Evolutionary conservation across 2,329 filamentous ascomycete genomes (phyloP), one percentile per base, ranked within the genome.

Genomic region (Waltergamsia citrina): DNA sequence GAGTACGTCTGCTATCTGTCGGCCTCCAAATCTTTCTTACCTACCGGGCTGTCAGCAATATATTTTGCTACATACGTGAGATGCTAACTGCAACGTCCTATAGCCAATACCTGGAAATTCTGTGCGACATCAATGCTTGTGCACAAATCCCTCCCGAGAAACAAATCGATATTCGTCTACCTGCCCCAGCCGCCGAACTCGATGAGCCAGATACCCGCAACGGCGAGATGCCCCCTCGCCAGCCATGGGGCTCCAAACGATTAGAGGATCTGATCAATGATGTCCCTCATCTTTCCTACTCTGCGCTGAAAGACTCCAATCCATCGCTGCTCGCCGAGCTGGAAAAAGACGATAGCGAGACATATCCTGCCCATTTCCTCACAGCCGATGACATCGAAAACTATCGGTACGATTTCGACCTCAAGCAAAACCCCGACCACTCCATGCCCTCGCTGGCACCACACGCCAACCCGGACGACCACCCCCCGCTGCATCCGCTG

Each of bases 61-160:
- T 34, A 33, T 41, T 10, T 34, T 48, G 38, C 50, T 48, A 25
- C 45, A 4, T 18, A 6, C 29, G 12, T 7, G 7, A 10, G 15
- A 19, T 30, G 29, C 16, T 19, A 20, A 30, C 18, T 11, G n/a
- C 33, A 15, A 6, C 14, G 18, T 21, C 32, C 9, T 48, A 29
- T 48, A 95, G 88, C 57, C 87, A 88, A 56, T 63, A 96, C 22
- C 74, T 95, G 35, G 90, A 96, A 47, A 64, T 95, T 9, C 74
- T 96, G 22, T 70, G 94, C 41, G 88, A 95, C 51, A 73, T 95
- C 61, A 98, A 98, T 61, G 78, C 84, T 33, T 83, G 78, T 28
- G 67, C 81, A 15, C 84, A 92, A 53, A 78, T 96, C 29, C 78
- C 85, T 9, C 65, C 76, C 19, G 71, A 80, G 38, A 76, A 82